Evolutionary conservation across 768 basidiomycete genomes (phyloP).

Genomic region (Macrolepiota albuminosa): DNA sequence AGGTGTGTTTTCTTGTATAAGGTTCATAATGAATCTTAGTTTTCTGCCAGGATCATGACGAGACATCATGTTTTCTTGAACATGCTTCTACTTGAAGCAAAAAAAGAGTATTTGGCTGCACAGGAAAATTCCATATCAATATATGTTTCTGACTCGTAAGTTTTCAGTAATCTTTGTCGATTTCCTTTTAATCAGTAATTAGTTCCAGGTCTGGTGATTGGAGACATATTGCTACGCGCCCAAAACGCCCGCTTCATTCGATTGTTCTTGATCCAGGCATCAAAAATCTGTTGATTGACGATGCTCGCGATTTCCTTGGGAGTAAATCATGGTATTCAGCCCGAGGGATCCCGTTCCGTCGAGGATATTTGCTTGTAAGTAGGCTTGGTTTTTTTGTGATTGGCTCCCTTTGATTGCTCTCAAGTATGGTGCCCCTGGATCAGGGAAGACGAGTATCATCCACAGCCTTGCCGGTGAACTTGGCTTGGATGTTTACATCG

Average conservation of each 20-base stretch:
- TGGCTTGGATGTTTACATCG: slow-evolving; percentile 65
- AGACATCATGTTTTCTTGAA: slow-evolving; percentile 33
- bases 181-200: slow-evolving; percentile 31
- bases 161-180: neutral
- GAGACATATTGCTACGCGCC: slow-evolving; percentile 45
- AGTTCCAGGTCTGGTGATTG: slow-evolving; percentile 31
- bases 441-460: slow-evolving; percentile 77
- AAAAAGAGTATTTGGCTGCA: slow-evolving; percentile 29
- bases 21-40: slow-evolving; percentile 33
- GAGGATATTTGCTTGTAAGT: slow-evolving; percentile 63
- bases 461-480: slow-evolving; percentile 77
- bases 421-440: slow-evolving; percentile 65
- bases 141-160: slow-evolving; percentile 37
- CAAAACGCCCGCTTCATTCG: slow-evolving; percentile 61
- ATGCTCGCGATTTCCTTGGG: slow-evolving; percentile 65
- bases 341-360: slow-evolving; percentile 77
- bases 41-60: slow-evolving; percentile 33
- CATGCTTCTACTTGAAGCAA: slow-evolving; percentile 40
- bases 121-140: slow-evolving; percentile 37
- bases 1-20: slow-evolving; percentile 43
- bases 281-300: slow-evolving; percentile 58
- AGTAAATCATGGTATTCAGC: slow-evolving; percentile 71
- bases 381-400: neutral
- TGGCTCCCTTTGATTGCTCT: neutral
- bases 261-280: slow-evolving; percentile 71